phyloP scores from a whole-genome alignment of 495 filamentous ascomycete species.

The Sordaria brevicollis region DNA sequence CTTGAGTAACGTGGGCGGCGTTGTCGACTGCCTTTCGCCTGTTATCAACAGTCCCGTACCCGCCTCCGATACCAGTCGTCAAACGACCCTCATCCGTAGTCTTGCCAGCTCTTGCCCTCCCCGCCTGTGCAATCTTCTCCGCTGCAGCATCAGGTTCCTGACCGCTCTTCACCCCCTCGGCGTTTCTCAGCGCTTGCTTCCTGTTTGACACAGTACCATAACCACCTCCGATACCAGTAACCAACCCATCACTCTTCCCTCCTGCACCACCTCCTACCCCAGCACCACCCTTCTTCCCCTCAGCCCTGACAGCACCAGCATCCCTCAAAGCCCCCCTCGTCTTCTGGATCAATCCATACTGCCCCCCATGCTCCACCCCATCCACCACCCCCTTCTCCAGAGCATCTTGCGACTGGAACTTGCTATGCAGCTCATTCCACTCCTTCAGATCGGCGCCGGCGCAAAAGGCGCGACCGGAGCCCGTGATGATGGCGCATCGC shows the following conservation, averaged over 20 bases:
- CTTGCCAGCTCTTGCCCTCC: neutral
- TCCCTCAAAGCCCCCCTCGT: neutral
- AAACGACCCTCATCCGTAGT: neutral
- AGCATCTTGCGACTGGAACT: neutral
- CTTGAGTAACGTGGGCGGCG: neutral
- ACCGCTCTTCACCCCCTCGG: neutral
- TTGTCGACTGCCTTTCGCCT: neutral
- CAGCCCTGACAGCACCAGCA: neutral
- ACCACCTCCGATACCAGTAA: neutral
- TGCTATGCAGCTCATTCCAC: conserved; percentile 22
- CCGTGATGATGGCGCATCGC: conserved; percentile 47
- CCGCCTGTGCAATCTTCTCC: neutral
- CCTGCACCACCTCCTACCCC: neutral
- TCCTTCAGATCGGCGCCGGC: conserved; percentile 48
- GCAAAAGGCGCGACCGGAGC: conserved; percentile 43
- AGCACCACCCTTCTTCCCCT: neutral
- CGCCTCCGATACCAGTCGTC: neutral
- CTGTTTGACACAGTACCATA: neutral
- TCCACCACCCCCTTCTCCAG: conserved; percentile 30
- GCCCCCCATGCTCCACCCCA: neutral
- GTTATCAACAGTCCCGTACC: neutral
- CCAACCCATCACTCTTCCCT: neutral
- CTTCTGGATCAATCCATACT: neutral
- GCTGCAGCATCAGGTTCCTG: neutral
- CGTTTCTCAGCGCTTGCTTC: neutral